Evolutionary conservation across 176 grass and related monocot species (phyloP), one percentile per base, ranked within the genome.

Genomic region (Oryza meyeriana): DNA sequence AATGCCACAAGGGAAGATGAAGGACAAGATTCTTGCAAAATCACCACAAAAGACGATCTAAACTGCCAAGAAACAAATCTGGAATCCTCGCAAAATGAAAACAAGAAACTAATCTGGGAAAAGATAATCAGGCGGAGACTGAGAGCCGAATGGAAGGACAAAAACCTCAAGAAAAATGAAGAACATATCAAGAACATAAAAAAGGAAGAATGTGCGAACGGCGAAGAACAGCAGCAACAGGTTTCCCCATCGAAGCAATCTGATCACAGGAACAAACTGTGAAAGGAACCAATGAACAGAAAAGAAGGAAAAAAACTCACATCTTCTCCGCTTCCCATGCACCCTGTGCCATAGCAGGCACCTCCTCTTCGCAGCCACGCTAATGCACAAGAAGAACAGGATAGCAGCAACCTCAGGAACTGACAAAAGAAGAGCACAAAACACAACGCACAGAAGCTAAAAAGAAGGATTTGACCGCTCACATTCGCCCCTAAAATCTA

Each of bases 311-410:
- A 24, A 7, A 24, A 85, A 58, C 84, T 84, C 72, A 93, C 91
- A 85, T 93, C 85, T 93, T 93, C 79, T 93, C 91, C 20, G 91
- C 77, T 76, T 93, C 85, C 91, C 91, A 93, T 5, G 68, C 72
- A 78, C 79, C 69, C 38, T 90, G 84, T 52, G 84, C 69, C 91
- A 93, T 93, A 72, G 85, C 69, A 20, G 83, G 42, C 39, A 6
- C 69, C 35, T 36, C 57, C 12, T 32, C 13, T 35, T 55, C 33
- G 66, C 45, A 58, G 73, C 28, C 57, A 85, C 26, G 27, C 74
- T 20, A 45, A 41, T 41, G 40, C 40, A 61, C 33, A 81, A n/a
- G n/a, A 42, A 48, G 62, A 81, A 44, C 41, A 66, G 45, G 64
- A 74, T 38, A 14, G 18, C 31, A 14, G 18, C 31, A 36, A 9